These are phyloP conservation scores for Histomonas meleagridis DNA, from an alignment of 208 protist genomes.

Conservation along the genomic window DNA sequence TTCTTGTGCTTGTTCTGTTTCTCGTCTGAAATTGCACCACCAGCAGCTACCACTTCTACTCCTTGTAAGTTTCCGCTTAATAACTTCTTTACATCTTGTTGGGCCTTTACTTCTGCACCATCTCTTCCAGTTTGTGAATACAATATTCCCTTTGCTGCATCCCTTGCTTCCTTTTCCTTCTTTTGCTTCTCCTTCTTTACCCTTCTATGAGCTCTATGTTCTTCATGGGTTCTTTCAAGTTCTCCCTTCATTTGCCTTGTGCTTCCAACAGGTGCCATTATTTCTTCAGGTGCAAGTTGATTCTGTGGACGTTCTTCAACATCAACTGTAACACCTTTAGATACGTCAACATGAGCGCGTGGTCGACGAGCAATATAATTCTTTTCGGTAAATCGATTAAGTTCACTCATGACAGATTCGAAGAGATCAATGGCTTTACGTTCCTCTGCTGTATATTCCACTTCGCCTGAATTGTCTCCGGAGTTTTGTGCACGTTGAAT, in stretches of 20 bases:
- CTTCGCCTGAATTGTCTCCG: neutral
- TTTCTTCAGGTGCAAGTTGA: neutral
- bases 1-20: neutral
- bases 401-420: neutral
- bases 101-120: neutral
- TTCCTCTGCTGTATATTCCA: neutral
- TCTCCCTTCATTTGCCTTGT: constrained; percentile 30
- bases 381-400: neutral
- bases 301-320: neutral
- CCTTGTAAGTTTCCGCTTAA: neutral
- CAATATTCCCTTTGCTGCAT: neutral
- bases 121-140: constrained; percentile 2
- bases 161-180: neutral
- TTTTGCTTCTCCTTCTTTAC: neutral
- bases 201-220: neutral
- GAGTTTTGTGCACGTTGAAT: neutral
- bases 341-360: neutral
- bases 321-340: neutral
- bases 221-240: neutral
- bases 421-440: neutral
- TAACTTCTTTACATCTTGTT: neutral
- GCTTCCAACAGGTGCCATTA: neutral
- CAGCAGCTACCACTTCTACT: neutral
- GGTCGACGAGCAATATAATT: neutral
- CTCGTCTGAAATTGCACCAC: neutral